Percentiles rank a stretch among this genome's conserved stretches.
phyloP scores from a whole-genome alignment of 2,329 filamentous ascomycete genomes.

The Phialocephala subalpina region DNA sequence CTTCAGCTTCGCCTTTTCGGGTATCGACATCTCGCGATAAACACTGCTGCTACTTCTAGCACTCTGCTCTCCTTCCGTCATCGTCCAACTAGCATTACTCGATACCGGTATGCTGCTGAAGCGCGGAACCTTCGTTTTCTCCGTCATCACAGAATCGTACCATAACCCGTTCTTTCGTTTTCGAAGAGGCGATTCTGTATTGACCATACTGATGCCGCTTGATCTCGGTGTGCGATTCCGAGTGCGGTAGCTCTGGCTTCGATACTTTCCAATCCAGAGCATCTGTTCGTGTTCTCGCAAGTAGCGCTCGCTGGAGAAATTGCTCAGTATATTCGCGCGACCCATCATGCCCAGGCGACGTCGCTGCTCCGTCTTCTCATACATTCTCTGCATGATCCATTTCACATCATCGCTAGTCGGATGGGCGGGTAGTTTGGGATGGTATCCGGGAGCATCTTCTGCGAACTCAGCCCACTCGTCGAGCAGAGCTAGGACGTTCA shows the following conservation, averaged over 20 bases:
- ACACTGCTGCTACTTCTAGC: too few relatives aligned
- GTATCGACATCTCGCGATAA: too few relatives aligned
- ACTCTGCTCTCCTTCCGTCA: too few relatives aligned
- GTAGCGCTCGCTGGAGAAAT: slow-evolving; percentile 65
- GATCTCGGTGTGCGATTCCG: too few relatives aligned
- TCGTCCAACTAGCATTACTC: too few relatives aligned
- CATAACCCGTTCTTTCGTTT: too few relatives aligned
- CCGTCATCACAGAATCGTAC: too few relatives aligned
- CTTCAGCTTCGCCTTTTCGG: neutral
- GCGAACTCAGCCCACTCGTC: slow-evolving; percentile 68
- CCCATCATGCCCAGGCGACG: slow-evolving; percentile 65
- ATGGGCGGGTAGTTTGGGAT: slow-evolving; percentile 50
- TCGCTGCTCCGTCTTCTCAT: slow-evolving; percentile 62
- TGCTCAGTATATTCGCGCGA: slow-evolving; percentile 64
- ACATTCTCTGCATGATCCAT: slow-evolving; percentile 62
- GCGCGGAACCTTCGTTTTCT: too few relatives aligned
- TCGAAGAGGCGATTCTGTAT: too few relatives aligned
- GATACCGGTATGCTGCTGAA: too few relatives aligned
- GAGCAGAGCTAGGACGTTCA: slow-evolving; percentile 67
- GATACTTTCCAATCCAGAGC: slow-evolving; percentile 54
- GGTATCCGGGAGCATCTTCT: slow-evolving; percentile 41
- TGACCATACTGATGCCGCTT: too few relatives aligned
- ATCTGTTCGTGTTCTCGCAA: slow-evolving; percentile 69
- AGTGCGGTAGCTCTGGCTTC: too few relatives aligned
- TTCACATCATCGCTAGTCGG: slow-evolving; percentile 58